phyloP scores from a whole-genome alignment of 495 filamentous ascomycete species.

The Cercophora scortea region DNA sequence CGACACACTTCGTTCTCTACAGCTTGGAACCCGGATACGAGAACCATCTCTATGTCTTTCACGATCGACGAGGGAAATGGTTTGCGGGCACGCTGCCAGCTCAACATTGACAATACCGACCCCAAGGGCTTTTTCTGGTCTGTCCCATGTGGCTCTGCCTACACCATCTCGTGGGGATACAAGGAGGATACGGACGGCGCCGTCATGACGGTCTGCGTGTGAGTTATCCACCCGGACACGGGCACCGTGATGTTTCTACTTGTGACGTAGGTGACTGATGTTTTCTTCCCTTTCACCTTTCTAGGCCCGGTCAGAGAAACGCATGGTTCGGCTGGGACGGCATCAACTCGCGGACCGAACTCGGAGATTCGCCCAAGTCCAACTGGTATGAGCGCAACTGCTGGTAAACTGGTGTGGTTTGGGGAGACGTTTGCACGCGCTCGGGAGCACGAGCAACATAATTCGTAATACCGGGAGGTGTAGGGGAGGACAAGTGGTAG shows the following conservation, averaged over 20 bases:
- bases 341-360: neutral
- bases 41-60: neutral
- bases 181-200: conserved; percentile 9
- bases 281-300: neutral
- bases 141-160: neutral
- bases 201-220: conserved; percentile 21
- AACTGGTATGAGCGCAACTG: conserved; percentile 3
- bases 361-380: conserved; percentile 4
- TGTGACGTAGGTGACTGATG: neutral
- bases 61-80: neutral
- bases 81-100: neutral
- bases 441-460: no score
- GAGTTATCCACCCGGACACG: neutral
- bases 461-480: no score
- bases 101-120: neutral
- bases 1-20: neutral
- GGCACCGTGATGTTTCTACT: neutral
- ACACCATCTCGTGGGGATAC: conserved; percentile 17
- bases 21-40: neutral
- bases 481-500: no score
- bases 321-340: neutral
- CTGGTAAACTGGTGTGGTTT: neutral
- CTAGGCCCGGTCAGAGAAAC: neutral
- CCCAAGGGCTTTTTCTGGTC: neutral
- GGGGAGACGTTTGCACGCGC: neutral